A percentile compares a stretch with the other conserved stretches of the same genome.
phyloP scores from a whole-genome alignment of 306 rosid species.

The Citrullus amarus region DNA sequence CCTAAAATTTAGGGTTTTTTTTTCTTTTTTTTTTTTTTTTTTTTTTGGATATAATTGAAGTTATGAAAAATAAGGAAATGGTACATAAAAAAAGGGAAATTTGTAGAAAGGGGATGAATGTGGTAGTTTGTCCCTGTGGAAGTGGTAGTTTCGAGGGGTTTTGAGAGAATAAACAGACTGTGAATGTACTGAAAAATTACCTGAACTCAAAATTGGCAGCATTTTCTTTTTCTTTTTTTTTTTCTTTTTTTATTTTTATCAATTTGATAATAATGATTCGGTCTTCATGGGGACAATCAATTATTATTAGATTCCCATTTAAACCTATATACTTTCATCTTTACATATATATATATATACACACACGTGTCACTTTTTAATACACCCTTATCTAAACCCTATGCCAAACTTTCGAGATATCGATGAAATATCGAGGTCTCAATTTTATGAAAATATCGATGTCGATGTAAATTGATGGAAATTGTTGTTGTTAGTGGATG shows the following conservation, averaged over 20 bases:
- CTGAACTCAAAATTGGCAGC: neutral
- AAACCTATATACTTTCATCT: neutral
- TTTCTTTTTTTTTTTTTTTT: too few species aligned
- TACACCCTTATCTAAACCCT: neutral
- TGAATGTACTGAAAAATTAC: neutral
- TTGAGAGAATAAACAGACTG: slow-evolving; percentile 7
- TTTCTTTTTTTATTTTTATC: neutral
- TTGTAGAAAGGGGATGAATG: neutral
- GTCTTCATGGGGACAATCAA: slow-evolving; percentile 10
- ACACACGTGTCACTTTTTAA: neutral
- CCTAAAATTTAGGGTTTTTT: too few species aligned
- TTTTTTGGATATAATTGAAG: too few species aligned
- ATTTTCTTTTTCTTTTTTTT: neutral
- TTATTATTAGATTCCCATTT: neutral
- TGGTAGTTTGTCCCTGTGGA: slow-evolving; percentile 6
- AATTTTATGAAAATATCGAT: too few species aligned
- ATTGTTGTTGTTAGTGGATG: too few species aligned
- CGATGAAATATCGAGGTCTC: too few species aligned
- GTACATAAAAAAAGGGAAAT: neutral
- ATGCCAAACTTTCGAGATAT: too few species aligned
- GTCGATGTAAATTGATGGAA: too few species aligned
- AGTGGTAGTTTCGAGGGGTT: slow-evolving; percentile 6
- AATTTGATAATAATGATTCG: slow-evolving; percentile 2
- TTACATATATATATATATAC: too few species aligned
- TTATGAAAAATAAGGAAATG: neutral